Base-by-base conservation (phyloP, 768 basidiomycete genomes). In the Boletus rubropictus region DNA sequence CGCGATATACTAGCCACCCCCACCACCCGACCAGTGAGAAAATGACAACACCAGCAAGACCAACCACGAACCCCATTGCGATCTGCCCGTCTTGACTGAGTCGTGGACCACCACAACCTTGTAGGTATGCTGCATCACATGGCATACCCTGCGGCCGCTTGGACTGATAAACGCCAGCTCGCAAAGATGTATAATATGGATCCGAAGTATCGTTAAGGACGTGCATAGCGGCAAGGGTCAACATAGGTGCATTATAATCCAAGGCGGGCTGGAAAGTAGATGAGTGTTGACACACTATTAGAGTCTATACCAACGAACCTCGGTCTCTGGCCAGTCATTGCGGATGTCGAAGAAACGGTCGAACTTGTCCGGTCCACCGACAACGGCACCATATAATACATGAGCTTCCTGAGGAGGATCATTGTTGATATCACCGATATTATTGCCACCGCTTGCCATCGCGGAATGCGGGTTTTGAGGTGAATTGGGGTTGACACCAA, bases 381-480 rank as follows among this genome's bases (percentile, higher is more conserved):
- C 77, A 22, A 93, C 79, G 20, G 84, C 92, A 25, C 93, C 93
- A 58, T 92, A 94, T 8, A 96, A 66, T 2, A 88, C 74, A 62
- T 92, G 80, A 0, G 84, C 79, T 62, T 88, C 85, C 48, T 81
- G 67, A 9, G 69, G 70, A 2, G 92, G 93, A 38, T 74, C 75
- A 2, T 81, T 86, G 62, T 93, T 78, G 46, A 94, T 84, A 25
- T 78, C 64, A 32, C 59, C 67, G 53, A 87, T 77, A 56, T 90
- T 78, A 46, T 76, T 73, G 2, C 89, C 91, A 25, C 93, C 93
- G 48, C 85, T 86, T 3, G 94, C 87, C 69, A 87, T 76, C 2
- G 91, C 93, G 5, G 87, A 89, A 61, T 95, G 92, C 1, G 93
- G 93, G 63, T 95, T 96, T 39, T 75, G 67, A 0, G 92, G 92